Evolutionary conservation across 352 stramenopile genomes (phyloP).

Genomic region (Phytophthora constricta): DNA sequence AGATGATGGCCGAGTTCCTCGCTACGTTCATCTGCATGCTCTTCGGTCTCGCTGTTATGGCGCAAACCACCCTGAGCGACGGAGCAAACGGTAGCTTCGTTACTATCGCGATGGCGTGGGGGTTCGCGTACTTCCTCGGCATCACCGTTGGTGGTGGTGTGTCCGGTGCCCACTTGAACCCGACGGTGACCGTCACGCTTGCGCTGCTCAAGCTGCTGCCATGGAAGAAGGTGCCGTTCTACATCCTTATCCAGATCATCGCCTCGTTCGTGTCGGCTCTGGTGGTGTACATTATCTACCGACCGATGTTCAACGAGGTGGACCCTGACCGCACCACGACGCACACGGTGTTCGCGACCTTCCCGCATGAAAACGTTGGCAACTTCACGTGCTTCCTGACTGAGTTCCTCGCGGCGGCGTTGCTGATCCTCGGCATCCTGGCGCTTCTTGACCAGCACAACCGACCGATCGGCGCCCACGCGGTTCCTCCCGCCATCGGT

Average conservation of each 20-base stretch:
- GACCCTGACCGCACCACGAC: constrained; percentile 43
- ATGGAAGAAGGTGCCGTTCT: constrained; percentile 53
- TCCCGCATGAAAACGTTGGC: constrained; percentile 37
- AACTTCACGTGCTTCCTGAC: constrained; percentile 47
- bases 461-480: constrained; percentile 68
- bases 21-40: constrained; percentile 58
- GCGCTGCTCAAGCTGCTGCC: constrained; percentile 47
- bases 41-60: constrained; percentile 57
- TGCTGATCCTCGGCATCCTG: constrained; percentile 75
- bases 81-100: constrained; percentile 51
- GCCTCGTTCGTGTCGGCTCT: constrained; percentile 47
- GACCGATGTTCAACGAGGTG: constrained; percentile 48
- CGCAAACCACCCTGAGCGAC: constrained; percentile 53
- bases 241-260: constrained; percentile 48
- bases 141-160: constrained; percentile 52
- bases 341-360: constrained; percentile 48
- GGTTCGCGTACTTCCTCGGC: constrained; percentile 61
- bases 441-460: constrained; percentile 77
- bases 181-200: constrained; percentile 55
- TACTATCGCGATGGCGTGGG: constrained; percentile 61
- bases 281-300: constrained; percentile 57
- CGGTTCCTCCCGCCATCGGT: constrained; percentile 75
- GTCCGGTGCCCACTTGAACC: constrained; percentile 63
- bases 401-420: constrained; percentile 43
- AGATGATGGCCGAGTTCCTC: constrained; percentile 65